Evolutionary conservation across 768 basidiomycete genomes (phyloP), one percentile per base, ranked within the genome.

Genomic region (Omphalotus guepiniiformis): DNA sequence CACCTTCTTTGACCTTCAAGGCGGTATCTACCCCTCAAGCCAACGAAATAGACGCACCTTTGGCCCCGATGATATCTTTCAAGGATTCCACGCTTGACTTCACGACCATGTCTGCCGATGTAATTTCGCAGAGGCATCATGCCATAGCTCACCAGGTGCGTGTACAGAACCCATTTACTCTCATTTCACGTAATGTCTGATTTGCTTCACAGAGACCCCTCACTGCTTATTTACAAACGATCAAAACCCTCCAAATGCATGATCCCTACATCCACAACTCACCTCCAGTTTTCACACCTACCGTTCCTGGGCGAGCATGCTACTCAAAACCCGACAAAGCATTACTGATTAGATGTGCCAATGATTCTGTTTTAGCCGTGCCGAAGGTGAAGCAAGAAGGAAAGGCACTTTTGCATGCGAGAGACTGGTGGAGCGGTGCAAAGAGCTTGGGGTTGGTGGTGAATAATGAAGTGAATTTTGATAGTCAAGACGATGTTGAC

Each of bases 391-490:
- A 85, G 57, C 78, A 80, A 50, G 80, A 84, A 53, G 79, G 79
- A 45, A 76, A 76, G 53, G 64, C 70, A 21, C 61, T 76, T 55
- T 52, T 88, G 50, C 58, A 58, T 12, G 83, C 81, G 2, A 75
- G 68, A 50, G 82, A 83, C 42, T 93, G 87, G 83, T 91, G 87
- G 87, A 89, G 88, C 59, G 89, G 90, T 2, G 66, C 80, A 11
- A 63, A 59, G 19, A 59, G 68, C 8, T 47, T 63, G 41, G 63
- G 64, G 5, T 53, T 58, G 56, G 61, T 55, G 15, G 6, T 26
- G 2, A 23, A 42, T 35, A 38, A 41, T 25, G 45, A 51, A 32
- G 38, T 51, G 19, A 32, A 21, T 25, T 50, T 50, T 18, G 35
- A 50, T 38, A 29, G 27, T 29, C 37, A 25, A 21, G 38, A 47